Percentiles rank a stretch among this genome's conserved stretches.
These are phyloP conservation scores for Glycine soja DNA, from an alignment of 306 rosid genomes.

Conservation along the genomic window DNA sequence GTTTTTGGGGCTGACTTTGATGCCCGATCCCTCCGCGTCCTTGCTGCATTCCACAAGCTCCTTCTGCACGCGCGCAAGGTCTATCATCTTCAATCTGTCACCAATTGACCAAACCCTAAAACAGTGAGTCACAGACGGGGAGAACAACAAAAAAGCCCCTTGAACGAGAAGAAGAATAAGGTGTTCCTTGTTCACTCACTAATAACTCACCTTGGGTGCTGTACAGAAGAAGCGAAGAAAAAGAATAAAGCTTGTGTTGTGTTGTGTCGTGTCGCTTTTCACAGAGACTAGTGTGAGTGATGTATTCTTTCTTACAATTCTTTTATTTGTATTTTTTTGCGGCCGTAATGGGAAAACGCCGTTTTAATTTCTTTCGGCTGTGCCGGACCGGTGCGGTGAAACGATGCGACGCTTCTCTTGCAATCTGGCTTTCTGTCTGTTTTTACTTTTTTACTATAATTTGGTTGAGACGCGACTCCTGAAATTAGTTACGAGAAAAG, in stretches of 20 bases:
- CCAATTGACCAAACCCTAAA: slow-evolving; percentile 51
- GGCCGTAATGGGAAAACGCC: not conserved
- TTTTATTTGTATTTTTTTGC: not conserved
- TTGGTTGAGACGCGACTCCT: too few species aligned
- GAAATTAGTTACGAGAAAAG: too few species aligned
- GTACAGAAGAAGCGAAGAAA: slow-evolving; percentile 25
- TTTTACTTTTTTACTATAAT: not conserved
- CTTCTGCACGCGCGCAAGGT: slow-evolving; percentile 95
- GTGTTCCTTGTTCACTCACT: not conserved
- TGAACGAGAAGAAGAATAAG: not conserved
- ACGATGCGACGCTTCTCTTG: not conserved
- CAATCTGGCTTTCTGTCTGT: not conserved
- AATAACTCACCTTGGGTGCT: not conserved
- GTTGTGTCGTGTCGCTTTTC: not conserved
- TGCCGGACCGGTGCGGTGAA: not conserved
- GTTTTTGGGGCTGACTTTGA: slow-evolving; percentile 68
- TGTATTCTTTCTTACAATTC: too few species aligned
- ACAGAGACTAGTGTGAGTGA: not conserved
- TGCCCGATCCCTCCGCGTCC: slow-evolving; percentile 87
- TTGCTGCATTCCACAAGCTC: slow-evolving; percentile 91
- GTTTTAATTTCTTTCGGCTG: not conserved
- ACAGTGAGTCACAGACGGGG: slow-evolving; percentile 7
- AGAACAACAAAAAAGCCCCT: not conserved
- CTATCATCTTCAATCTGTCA: slow-evolving; percentile 72
- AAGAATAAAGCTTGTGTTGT: slow-evolving; percentile 3